Base-by-base conservation (phyloP, 2,329 filamentous ascomycete species). In the Talaromyces sp. region DNA sequence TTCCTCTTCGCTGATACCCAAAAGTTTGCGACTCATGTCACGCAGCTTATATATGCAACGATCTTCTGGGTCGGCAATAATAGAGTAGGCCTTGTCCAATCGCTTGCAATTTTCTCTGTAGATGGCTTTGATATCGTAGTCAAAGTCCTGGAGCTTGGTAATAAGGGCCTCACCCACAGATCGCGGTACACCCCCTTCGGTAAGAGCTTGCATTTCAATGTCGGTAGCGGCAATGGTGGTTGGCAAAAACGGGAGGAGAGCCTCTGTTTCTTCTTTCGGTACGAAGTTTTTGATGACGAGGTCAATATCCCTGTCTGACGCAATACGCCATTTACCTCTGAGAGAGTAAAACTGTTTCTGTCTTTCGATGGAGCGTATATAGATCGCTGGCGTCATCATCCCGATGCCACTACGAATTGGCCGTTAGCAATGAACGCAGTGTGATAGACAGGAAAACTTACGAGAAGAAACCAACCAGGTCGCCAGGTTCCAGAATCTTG, bases 201-300 rank as follows among this genome's bases (percentile, higher is more conserved):
- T 70, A 4, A 67, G 61, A n/a, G 69, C 62, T 58, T 78, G 75
- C 38, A 76, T 67, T 26, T 73, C 66, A 5, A 61, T 49, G 14
- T 67, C 67, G 38, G 70, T 59, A 55, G 67, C 58, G 6, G 74
- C 68, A 14, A 67, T 58, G 0, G 56, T 46, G 32, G 71, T 67
- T 0, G 85, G 85, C 3, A 87, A 73, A 67, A 82, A 81, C 4
- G 80, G 78, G 10, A 81, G 61, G 3, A 87, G 67, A 1, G 78
- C 75, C 13, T 78, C 67, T 3, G 86, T 64, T 27, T 80, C 63
- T 29, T 77, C 70, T 1, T 71, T 73, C 29, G 79, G 70, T 10
- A 82, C 75, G 64, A 82, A 84, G 26, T 73, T 71, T 54, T 81
- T 78, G 11, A 85, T 72, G 10, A 79, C 75, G 65, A 81, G 85